Base-by-base conservation (phyloP, 371 early-diverging fungal species). In the Mortierella sp. region DNA sequence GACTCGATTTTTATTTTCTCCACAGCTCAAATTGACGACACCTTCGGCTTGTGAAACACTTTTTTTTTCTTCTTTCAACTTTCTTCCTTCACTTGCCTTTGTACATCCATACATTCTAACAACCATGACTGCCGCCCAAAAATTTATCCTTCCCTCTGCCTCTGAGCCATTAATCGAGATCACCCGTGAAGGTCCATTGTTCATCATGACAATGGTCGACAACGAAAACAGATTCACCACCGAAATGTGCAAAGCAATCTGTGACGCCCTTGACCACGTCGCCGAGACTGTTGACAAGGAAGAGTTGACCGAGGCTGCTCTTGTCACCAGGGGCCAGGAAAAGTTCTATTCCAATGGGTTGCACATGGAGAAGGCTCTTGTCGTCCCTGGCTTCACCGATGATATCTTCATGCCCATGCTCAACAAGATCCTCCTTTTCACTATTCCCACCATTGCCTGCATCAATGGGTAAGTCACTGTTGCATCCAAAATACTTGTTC, bases 391-490 rank as follows among this genome's bases (percentile, higher is more conserved):
- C 10, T 90, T 90, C 61, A 75, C 68, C 5, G 83, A 83, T 3
- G 23, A 80, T 9, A 61, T 42, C 63, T 83, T 75, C 42, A 75
- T 80, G 64, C 72, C 74, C 37, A 75, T 83, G 71, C 59, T 83
- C 19, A 68, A 61, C 58, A 76, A 81, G 76, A 45, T 83, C 58
- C 54, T 70, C 28, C 31, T 72, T 0, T 93, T 93, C 70, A 86
- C 88, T 28, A 82, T 95, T 15, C 95, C 96, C 0, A 94, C 95
- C 0, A 89, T 95, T n/a, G 95, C 96, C 8, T 94, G 94, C 17
- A 82, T 93, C 35, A 93, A 94, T 66, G 94, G 90, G 84, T 87
- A 49, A 64, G 22, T n/a, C n/a, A n/a, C n/a, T n/a, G n/a, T n/a
- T n/a, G 8, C 53, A 19, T 9, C 13, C 13, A 13, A 37, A 37